These are phyloP conservation scores for Hibiscus trionum DNA, from an alignment of 345 rosid genomes.

Conservation along the genomic window DNA sequence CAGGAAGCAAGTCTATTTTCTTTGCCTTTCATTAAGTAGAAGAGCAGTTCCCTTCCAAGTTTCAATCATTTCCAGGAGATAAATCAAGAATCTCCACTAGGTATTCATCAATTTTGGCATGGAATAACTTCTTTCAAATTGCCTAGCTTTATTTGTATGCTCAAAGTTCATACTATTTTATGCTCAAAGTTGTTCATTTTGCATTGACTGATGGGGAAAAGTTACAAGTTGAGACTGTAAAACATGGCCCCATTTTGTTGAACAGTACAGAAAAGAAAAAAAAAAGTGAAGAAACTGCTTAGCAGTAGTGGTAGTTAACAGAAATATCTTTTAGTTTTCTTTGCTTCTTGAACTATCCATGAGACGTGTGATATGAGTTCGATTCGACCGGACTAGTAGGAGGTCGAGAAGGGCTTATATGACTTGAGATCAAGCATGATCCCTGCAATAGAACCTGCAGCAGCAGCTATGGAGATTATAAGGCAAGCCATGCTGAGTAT, in stretches of 20 bases:
- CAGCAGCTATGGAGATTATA: slow-evolving; percentile 59
- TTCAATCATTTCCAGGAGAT: too few relatives aligned
- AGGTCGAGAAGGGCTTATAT: slow-evolving; percentile 57
- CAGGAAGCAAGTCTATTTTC: not conserved
- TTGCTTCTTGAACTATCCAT: not conserved
- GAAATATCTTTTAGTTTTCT: too few relatives aligned
- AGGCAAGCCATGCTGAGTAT: slow-evolving; percentile 66
- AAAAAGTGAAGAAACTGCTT: not conserved
- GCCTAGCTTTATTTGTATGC: not conserved
- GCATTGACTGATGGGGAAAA: not conserved
- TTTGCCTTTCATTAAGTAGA: not conserved
- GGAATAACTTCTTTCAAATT: not conserved
- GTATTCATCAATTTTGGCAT: not conserved
- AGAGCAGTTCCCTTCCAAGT: not conserved
- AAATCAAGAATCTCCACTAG: too few relatives aligned
- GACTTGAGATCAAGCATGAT: slow-evolving; percentile 49
- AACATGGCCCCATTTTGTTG: not conserved
- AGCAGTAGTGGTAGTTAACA: not conserved
- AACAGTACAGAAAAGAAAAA: not conserved
- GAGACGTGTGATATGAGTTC: not conserved
- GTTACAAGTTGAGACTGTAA: slow-evolving; percentile 3
- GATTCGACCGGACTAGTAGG: slow-evolving; percentile 21
- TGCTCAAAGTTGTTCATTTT: not conserved
- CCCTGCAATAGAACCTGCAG: slow-evolving; percentile 84
- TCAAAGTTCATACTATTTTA: not conserved